phyloP scores from a whole-genome alignment of 116 monocot genomes.

The Posidonia oceanica region DNA sequence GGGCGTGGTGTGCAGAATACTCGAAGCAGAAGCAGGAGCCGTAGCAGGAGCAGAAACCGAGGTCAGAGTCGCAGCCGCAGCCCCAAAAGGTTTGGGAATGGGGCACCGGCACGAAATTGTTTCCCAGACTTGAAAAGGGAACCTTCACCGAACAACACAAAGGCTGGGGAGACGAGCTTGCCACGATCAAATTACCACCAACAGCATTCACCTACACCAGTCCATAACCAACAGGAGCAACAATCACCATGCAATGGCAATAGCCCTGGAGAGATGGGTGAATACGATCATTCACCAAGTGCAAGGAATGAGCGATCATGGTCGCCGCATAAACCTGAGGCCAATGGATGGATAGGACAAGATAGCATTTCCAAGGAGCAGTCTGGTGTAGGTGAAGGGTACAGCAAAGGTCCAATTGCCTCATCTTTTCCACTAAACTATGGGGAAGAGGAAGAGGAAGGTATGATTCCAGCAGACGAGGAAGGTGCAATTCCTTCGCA shows the following conservation, averaged over 20 bases:
- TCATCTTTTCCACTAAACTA: not conserved
- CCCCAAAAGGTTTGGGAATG: not conserved
- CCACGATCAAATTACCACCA: too few species aligned
- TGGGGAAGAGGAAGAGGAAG: conserved; percentile 48
- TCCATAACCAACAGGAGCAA: not conserved
- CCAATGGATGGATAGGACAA: not conserved
- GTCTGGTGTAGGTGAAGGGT: not conserved
- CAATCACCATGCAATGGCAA: not conserved
- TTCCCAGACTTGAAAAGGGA: not conserved
- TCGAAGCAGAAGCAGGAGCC: conserved; percentile 11
- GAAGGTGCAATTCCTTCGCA: conserved; percentile 17
- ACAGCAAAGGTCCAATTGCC: conserved; percentile 1
- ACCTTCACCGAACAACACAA: too few species aligned
- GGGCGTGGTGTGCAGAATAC: not conserved
- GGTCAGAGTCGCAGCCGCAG: conserved; percentile 3
- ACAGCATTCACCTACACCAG: too few species aligned
- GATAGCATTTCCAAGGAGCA: not conserved
- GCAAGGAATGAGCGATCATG: not conserved
- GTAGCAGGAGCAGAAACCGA: conserved; percentile 2
- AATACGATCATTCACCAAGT: too few species aligned
- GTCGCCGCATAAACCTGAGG: not conserved
- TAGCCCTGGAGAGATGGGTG: not conserved
- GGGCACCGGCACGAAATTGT: not conserved
- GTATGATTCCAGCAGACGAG: conserved; percentile 34
- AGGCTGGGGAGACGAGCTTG: too few species aligned